Evolutionary conservation across 139 green algal species (phyloP).

Genomic region (Eudorina sp.): DNA sequence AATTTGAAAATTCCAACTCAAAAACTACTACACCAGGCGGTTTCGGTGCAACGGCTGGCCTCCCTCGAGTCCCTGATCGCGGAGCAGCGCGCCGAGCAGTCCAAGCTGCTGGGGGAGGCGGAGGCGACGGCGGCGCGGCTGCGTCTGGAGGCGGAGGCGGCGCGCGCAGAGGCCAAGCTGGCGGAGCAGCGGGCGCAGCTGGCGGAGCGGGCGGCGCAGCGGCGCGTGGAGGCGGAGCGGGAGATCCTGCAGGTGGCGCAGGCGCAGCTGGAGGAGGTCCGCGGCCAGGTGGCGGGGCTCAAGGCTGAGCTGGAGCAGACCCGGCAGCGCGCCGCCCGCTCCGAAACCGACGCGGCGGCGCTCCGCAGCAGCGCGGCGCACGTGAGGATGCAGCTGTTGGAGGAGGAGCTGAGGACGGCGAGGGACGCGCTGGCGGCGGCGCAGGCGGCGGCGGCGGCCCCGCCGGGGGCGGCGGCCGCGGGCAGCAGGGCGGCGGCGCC

Average conservation of each 20-base stretch:
- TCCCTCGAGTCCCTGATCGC: not conserved
- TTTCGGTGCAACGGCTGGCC: conserved; percentile 4
- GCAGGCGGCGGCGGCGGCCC: not conserved
- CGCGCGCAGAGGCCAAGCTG: not conserved
- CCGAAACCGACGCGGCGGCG: not conserved
- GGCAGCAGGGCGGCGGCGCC: not conserved
- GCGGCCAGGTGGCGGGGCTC: not conserved
- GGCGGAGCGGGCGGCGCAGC: conserved; percentile 25
- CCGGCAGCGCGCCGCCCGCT: not conserved
- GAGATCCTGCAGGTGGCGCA: conserved; percentile 33
- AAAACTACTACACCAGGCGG: not conserved
- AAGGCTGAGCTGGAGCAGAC: conserved; percentile 21
- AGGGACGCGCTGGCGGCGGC: conserved; percentile 19
- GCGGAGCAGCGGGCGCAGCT: conserved; percentile 6
- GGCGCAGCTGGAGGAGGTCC: conserved; percentile 32
- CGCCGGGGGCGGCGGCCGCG: not conserved
- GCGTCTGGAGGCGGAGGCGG: conserved; percentile 25
- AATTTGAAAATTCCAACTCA: too few relatives aligned
- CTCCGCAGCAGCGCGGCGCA: conserved; percentile 17
- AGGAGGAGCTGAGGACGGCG: conserved; percentile 27
- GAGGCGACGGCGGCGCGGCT: not conserved
- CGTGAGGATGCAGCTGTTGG: conserved; percentile 42
- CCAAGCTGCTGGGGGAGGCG: not conserved
- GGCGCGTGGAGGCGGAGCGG: conserved; percentile 41
- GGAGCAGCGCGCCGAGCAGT: not conserved